Evolutionary conservation across 2,329 filamentous ascomycete species (phyloP).

Genomic region (Hypoxylon sp.): DNA sequence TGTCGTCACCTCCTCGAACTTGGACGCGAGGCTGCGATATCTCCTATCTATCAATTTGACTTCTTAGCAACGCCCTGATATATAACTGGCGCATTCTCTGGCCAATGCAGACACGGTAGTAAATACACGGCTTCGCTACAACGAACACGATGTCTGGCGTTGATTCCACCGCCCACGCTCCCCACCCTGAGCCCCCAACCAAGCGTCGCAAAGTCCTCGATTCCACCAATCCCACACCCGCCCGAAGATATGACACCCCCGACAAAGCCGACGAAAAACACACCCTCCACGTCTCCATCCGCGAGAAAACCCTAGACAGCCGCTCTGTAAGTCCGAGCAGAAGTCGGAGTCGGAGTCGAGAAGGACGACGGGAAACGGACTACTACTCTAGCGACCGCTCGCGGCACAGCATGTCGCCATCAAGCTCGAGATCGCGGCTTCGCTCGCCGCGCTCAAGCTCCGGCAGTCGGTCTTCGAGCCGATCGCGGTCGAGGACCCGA

Average conservation of each 20-base stretch:
- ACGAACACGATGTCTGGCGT: constrained; percentile 51
- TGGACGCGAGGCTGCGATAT: constrained; percentile 35
- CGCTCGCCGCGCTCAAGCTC: constrained; percentile 40
- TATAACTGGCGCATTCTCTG: background rate
- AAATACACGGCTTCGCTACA: constrained; percentile 3
- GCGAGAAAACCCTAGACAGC: constrained; percentile 49
- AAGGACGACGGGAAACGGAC: constrained; percentile 44
- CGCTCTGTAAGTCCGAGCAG: constrained; percentile 46
- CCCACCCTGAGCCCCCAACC: constrained; percentile 54
- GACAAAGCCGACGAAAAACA: constrained; percentile 56
- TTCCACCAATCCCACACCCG: constrained; percentile 57
- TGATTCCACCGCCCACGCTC: constrained; percentile 44
- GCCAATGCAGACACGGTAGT: constrained; percentile 12
- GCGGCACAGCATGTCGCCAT: constrained; percentile 49
- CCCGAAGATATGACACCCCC: constrained; percentile 59
- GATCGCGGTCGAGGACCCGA: constrained; percentile 37
- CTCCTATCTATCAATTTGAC: constrained; percentile 12
- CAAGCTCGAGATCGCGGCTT: constrained; percentile 45
- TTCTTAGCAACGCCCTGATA: background rate
- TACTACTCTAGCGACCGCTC: constrained; percentile 53
- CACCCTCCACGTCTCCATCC: constrained; percentile 51
- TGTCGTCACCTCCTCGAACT: constrained; percentile 21
- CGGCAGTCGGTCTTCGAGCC: constrained; percentile 29
- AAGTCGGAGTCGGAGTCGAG: constrained; percentile 40
- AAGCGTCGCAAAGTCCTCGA: constrained; percentile 62